Conservation (phyloP, 2,329 filamentous ascomycete genomes). For the Botrytis fragariae region DNA sequence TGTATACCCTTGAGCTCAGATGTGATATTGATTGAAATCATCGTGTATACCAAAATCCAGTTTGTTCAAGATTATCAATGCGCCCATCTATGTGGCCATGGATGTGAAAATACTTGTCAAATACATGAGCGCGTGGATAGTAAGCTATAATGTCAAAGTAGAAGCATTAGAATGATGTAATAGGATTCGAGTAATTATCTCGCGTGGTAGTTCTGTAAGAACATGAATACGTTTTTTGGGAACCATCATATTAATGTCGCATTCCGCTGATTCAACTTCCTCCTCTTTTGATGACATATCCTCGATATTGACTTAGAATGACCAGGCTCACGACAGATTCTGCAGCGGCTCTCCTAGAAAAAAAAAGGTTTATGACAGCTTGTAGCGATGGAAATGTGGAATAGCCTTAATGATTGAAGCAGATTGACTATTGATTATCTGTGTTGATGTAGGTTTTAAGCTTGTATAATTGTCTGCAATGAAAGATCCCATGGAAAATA, state of each 20-base stretch:
- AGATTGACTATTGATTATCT: neutral
- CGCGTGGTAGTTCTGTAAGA: neutral
- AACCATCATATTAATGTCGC: neutral
- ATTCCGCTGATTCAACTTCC: neutral
- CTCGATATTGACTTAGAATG: neutral
- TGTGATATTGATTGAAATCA: neutral
- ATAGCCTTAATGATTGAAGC: neutral
- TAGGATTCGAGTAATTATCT: neutral
- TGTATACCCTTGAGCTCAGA: neutral
- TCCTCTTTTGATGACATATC: neutral
- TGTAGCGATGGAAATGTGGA: neutral
- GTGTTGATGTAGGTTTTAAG: neutral
- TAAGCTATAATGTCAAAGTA: neutral
- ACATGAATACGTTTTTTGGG: no score
- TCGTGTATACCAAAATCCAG: neutral
- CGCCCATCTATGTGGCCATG: neutral
- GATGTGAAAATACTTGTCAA: neutral
- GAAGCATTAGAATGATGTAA: neutral
- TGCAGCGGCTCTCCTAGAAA: neutral
- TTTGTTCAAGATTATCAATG: neutral
- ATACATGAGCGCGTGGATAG: neutral
- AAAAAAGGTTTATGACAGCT: neutral
- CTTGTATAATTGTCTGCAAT: neutral
- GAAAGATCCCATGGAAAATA: neutral
- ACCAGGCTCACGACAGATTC: neutral